phyloP scores from a whole-genome alignment of 768 basidiomycete species.

The Hirschioporus abietinus region DNA sequence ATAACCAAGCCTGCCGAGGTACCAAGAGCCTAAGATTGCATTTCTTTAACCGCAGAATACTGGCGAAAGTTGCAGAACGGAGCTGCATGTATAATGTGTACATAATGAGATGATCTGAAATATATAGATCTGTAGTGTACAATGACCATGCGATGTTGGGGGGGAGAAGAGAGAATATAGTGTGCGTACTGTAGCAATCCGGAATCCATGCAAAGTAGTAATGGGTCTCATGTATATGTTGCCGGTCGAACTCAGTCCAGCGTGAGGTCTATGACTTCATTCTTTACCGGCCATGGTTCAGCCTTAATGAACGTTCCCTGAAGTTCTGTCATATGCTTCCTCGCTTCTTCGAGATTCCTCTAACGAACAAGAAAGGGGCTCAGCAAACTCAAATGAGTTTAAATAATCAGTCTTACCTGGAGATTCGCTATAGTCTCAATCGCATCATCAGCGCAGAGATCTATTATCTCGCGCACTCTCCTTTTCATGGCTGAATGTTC shows the following conservation, averaged over 20 bases:
- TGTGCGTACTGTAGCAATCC: too few relatives aligned
- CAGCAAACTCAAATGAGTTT: background rate
- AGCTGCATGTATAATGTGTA: too few relatives aligned
- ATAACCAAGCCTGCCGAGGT: too few relatives aligned
- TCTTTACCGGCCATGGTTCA: background rate
- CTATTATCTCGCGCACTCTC: background rate
- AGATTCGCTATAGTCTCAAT: background rate
- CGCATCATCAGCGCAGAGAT: background rate
- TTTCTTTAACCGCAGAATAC: too few relatives aligned
- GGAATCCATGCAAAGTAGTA: too few relatives aligned
- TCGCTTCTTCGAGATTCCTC: background rate
- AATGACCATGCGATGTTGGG: too few relatives aligned
- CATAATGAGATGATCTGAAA: too few relatives aligned
- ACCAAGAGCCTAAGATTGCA: too few relatives aligned
- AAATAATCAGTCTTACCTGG: background rate
- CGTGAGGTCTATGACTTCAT: background rate
- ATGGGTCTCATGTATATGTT: too few relatives aligned
- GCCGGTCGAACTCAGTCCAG: background rate
- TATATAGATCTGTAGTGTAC: too few relatives aligned
- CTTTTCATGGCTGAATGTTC: background rate
- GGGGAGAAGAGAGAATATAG: too few relatives aligned
- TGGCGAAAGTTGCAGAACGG: too few relatives aligned
- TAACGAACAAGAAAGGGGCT: background rate
- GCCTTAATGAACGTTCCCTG: background rate
- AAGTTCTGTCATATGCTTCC: background rate